A percentile compares a stretch with the other conserved stretches of the same genome.
phyloP scores from a whole-genome alignment of 345 rosid genomes.

The Clausena lansium region DNA sequence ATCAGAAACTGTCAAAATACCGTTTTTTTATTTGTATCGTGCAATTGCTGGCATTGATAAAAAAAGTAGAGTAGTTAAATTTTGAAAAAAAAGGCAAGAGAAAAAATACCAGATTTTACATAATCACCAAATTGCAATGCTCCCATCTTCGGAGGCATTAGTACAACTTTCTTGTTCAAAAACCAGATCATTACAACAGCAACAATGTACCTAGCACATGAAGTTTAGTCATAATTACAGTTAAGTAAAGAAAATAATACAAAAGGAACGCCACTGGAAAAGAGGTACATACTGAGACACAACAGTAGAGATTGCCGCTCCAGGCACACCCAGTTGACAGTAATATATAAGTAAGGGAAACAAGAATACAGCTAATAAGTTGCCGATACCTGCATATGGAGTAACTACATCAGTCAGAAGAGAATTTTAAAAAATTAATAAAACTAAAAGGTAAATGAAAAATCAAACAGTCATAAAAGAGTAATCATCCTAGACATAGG shows the following conservation, averaged over 20 bases:
- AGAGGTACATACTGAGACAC: slow-evolving; percentile 73
- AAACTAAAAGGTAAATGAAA: background rate
- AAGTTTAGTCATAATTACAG: background rate
- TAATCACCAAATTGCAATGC: slow-evolving; percentile 77
- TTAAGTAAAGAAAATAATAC: slow-evolving; percentile 5
- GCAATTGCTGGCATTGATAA: background rate
- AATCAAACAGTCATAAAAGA: background rate
- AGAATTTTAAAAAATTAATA: background rate
- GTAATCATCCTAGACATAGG: background rate
- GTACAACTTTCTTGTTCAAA: slow-evolving; percentile 71
- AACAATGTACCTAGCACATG: slow-evolving; percentile 62
- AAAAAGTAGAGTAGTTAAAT: background rate
- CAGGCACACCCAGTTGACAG: slow-evolving; percentile 74
- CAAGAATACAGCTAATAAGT: slow-evolving; percentile 59
- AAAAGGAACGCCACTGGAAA: slow-evolving; percentile 6
- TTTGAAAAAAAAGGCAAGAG: background rate
- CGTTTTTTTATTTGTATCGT: background rate
- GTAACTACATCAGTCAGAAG: slow-evolving; percentile 20
- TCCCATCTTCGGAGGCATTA: slow-evolving; percentile 79
- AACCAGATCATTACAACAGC: slow-evolving; percentile 61
- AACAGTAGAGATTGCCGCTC: slow-evolving; percentile 91
- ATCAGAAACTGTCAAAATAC: background rate
- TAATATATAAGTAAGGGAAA: slow-evolving; percentile 74
- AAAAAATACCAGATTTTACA: slow-evolving; percentile 76
- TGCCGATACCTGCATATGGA: slow-evolving; percentile 67